Base-by-base conservation (phyloP, 345 rosid genomes). In the Laguncularia racemosa region DNA sequence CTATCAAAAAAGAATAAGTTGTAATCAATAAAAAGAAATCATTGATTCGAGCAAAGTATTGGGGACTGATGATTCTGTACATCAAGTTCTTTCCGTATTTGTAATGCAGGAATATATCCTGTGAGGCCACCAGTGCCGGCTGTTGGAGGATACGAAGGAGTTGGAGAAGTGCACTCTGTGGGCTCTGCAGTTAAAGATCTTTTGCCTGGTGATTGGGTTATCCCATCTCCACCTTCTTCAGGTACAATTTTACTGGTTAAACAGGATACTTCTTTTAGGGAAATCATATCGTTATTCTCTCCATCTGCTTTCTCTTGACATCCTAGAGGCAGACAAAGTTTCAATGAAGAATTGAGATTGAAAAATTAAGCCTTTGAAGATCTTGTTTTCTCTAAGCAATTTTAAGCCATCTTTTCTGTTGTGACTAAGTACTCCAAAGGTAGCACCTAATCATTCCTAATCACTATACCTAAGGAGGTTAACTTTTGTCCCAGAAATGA, bases 111-210 rank as follows among this genome's bases (percentile, higher is more conserved):
- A 19, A 93, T 89, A 44, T 92, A 86, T 53, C 98, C 97, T 16
- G 91, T 84, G 65, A 83, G 93, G 78, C 98, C 98, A 56, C 71
- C 77, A 9, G 76, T 83, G 57, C 98, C 98, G 6, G 95, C 98
- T 0, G 81, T 89, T 47, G 98, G 96, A 71, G 97, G 98, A 52
- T 82, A 89, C 61, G 95, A 89, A 66, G 97, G 98, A 52, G 97
- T 92, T 53, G 98, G 97, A 0, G 75, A 89, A 77, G 91, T 92
- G 1, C 72, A 78, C 61, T 73, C 80, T 20, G 80, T 86, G 45
- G 97, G 95, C 28, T 76, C 93, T 40, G 83, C 64, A 13, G 97
- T 92, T 19, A 77, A 65, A 65, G 73, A 57, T 67, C 52, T 92
- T 47, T 70, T 77, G 0, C 88, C 85, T 0, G 97, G 97, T 20